Evolutionary conservation across 2,329 filamentous ascomycete genomes (phyloP).

Genomic region (Cytospora leucostoma): DNA sequence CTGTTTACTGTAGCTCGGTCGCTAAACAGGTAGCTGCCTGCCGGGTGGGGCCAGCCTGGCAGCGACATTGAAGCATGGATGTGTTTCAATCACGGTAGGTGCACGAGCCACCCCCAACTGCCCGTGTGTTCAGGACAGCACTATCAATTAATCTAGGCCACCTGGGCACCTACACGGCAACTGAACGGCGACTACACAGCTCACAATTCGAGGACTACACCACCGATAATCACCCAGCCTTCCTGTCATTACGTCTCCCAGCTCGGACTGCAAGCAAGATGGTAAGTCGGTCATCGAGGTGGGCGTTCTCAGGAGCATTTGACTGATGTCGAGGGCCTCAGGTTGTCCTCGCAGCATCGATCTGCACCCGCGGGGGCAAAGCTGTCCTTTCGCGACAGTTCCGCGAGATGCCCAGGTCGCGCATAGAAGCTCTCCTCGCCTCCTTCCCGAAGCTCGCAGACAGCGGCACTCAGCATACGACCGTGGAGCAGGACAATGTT

Average conservation of each 20-base stretch:
- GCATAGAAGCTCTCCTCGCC: conserved; percentile 93
- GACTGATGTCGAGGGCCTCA: conserved; percentile 41
- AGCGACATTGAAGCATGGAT: background rate
- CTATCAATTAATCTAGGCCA: conserved; percentile 25
- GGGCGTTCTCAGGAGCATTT: background rate
- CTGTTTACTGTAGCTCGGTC: background rate
- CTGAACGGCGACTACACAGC: conserved; percentile 12
- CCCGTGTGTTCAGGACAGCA: conserved; percentile 17
- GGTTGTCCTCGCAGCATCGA: conserved; percentile 98
- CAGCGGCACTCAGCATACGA: conserved; percentile 94
- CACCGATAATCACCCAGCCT: conserved; percentile 12
- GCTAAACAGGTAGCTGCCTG: conserved; percentile 9
- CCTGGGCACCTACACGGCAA: background rate
- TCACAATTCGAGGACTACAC: conserved; percentile 24
- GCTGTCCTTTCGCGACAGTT: conserved; percentile 97
- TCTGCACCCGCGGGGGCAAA: conserved; percentile 98
- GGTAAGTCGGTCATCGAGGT: conserved; percentile 36
- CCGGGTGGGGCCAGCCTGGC: conserved; percentile 2
- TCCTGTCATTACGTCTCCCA: conserved; percentile 13
- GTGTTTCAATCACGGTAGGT: background rate
- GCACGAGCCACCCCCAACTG: conserved; percentile 18
- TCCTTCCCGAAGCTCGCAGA: conserved; percentile 98
- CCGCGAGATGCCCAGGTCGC: conserved; percentile 93
- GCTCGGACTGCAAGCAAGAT: conserved; percentile 37
- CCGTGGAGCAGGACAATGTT: conserved; percentile 98